Evolutionary conservation across 2,329 filamentous ascomycete genomes (phyloP), one percentile per base, ranked within the genome.

Genomic region (Cadophora luteo-olivacea): DNA sequence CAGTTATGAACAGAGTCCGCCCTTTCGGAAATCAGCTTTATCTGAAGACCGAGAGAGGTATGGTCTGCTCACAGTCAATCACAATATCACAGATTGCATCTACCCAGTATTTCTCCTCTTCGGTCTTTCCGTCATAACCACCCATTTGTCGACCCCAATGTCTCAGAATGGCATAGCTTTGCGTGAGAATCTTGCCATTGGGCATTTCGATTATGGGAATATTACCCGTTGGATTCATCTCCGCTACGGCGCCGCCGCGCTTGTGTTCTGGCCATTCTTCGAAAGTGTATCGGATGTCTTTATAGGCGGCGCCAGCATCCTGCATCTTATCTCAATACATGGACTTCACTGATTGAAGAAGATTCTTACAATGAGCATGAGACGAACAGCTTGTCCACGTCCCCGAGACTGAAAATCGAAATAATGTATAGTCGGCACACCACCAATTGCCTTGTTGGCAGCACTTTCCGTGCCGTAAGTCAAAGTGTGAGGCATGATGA

Each of bases 41-140:
- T 52, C n/a, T 29, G n/a, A 11, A 12, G 4, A 8, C n/a, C 14
- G 9, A 11, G 41, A 22, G 41, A 32, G 33, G 45, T 29, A 29
- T 3, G 3, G 1, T 38, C 7, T 12, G 48, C 61, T 33, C n/a
- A 68, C 75, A 77, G 60, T 78, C 76, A 58, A 73, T 67, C 25
- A 72, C 75, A 32, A 78, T 75, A 70, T 79, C 77, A 63, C 74
- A 76, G 25, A 79, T 76, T 8, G 64, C 70, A 72, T 79, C 77
- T 19, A 72, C 75, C 72, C 74, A 77, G 62, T 77, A 78, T 66
- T 73, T 78, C 67, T 77, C 76, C 24, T 76, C 76, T 61, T 78
- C 75, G 0, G 68, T 75, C 67, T 73, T 69, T 7, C 74, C 76
- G 38, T 77, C 76, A 70, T 78, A 78, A 6, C 65, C 72, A 9